Percentiles rank a stretch among this genome's conserved stretches.
Conservation (phyloP, 176 grass and related monocot species). For the Carex kokanica region DNA sequence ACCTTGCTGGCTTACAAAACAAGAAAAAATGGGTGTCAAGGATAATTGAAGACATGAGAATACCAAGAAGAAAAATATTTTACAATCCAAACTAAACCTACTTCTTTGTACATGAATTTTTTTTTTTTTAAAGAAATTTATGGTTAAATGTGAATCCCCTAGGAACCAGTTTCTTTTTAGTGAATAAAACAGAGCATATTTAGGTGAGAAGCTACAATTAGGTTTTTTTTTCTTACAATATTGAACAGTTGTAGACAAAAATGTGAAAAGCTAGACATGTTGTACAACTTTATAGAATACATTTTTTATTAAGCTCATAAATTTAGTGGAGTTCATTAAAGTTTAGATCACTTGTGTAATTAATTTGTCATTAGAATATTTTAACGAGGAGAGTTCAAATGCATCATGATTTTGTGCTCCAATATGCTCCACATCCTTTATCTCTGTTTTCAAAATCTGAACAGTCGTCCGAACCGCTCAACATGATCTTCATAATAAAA, state of each 20-base stretch:
- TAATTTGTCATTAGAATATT: too few relatives aligned
- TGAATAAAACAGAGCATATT: neutral
- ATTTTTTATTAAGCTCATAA: neutral
- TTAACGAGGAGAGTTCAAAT: too few relatives aligned
- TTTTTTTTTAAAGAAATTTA: neutral
- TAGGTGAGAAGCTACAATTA: neutral
- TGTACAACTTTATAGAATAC: neutral
- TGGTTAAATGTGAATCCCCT: neutral
- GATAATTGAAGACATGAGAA: conserved; percentile 42
- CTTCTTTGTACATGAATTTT: neutral
- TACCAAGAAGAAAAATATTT: conserved; percentile 8
- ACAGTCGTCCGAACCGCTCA: too few relatives aligned
- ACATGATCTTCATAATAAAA: too few relatives aligned
- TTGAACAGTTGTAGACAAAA: neutral
- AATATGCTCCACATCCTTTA: too few relatives aligned
- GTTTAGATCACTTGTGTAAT: too few relatives aligned
- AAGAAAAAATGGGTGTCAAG: conserved; percentile 59
- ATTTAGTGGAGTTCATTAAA: neutral
- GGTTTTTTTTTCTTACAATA: neutral
- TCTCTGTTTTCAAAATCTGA: too few relatives aligned
- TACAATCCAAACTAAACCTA: neutral
- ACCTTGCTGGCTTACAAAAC: conserved; percentile 79
- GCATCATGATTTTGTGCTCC: too few relatives aligned
- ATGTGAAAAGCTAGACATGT: neutral
- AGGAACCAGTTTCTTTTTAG: neutral